These are phyloP conservation scores for Kluyveromyces sp. DNA, from an alignment of 1,139 yeast genomes.

Conservation along the genomic window DNA sequence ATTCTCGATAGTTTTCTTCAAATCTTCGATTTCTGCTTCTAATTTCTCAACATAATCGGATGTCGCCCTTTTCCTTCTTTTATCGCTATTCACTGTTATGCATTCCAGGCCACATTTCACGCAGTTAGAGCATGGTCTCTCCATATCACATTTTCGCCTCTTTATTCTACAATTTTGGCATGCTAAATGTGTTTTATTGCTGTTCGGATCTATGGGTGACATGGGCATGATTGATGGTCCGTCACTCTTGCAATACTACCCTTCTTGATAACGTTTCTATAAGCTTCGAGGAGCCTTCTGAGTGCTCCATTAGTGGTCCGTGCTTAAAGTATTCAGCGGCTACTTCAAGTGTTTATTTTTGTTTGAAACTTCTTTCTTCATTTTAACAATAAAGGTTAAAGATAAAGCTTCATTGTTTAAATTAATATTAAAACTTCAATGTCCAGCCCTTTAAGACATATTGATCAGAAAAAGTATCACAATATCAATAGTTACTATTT, in stretches of 20 bases:
- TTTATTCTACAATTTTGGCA: constrained; percentile 47
- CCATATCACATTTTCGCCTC: constrained; percentile 44
- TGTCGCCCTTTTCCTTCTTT: constrained; percentile 43
- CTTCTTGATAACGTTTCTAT: neutral
- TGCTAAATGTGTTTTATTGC: constrained; percentile 15
- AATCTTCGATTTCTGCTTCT: constrained; percentile 20
- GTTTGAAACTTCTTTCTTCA: too few relatives aligned
- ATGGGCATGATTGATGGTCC: neutral
- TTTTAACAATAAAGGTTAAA: too few relatives aligned
- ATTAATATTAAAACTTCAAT: too few relatives aligned
- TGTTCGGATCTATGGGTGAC: neutral
- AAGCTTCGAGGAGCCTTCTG: neutral
- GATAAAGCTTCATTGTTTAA: too few relatives aligned
- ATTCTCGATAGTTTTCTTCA: constrained; percentile 15
- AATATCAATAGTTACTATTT: too few relatives aligned
- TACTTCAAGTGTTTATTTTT: too few relatives aligned
- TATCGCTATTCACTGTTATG: constrained; percentile 38
- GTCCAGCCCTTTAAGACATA: too few relatives aligned
- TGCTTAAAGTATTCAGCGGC: too few relatives aligned
- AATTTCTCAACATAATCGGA: constrained; percentile 37
- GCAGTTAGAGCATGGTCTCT: constrained; percentile 44
- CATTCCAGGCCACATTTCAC: constrained; percentile 39
- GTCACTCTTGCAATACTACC: neutral
- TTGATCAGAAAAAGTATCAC: too few relatives aligned
- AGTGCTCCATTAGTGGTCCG: too few relatives aligned